These are phyloP conservation scores for Coffea canephora DNA, from an alignment of 257 asterid genomes.

Conservation along the genomic window DNA sequence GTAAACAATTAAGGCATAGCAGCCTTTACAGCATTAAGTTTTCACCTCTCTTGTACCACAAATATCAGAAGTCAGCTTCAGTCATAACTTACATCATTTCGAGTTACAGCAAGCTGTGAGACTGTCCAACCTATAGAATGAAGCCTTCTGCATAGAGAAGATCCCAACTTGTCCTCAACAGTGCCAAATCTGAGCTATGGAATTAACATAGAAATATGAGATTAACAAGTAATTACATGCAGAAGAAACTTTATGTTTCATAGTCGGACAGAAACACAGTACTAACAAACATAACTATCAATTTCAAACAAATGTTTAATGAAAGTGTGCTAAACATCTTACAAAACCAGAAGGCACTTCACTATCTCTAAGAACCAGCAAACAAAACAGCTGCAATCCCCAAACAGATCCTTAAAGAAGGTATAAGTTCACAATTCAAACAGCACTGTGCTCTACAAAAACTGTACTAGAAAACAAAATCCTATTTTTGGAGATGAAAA, in stretches of 20 bases:
- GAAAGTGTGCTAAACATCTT: neutral
- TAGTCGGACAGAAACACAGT: constrained; percentile 2
- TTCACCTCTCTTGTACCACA: neutral
- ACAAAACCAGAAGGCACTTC: neutral
- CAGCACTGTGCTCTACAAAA: neutral
- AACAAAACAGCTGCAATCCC: neutral
- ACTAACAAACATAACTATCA: neutral
- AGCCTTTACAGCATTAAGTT: neutral
- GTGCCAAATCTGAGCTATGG: constrained; percentile 98
- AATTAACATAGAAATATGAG: constrained; percentile 44
- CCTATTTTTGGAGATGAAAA: neutral
- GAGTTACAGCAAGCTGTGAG: constrained; percentile 56
- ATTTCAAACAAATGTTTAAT: neutral
- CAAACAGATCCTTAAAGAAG: neutral
- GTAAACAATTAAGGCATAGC: neutral
- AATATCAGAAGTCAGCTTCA: neutral
- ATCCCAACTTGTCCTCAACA: constrained; percentile 70
- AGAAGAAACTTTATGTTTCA: neutral
- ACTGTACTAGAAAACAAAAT: neutral
- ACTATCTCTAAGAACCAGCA: neutral
- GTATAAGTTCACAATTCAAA: neutral
- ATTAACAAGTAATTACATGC: constrained; percentile 28
- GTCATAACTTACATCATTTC: constrained; percentile 61
- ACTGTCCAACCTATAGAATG: constrained; percentile 77
- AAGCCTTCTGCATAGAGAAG: constrained; percentile 55